Percentiles rank a stretch among this genome's conserved stretches.
phyloP scores from a whole-genome alignment of 805 yeast genomes.

The Myxozyma neglecta region DNA sequence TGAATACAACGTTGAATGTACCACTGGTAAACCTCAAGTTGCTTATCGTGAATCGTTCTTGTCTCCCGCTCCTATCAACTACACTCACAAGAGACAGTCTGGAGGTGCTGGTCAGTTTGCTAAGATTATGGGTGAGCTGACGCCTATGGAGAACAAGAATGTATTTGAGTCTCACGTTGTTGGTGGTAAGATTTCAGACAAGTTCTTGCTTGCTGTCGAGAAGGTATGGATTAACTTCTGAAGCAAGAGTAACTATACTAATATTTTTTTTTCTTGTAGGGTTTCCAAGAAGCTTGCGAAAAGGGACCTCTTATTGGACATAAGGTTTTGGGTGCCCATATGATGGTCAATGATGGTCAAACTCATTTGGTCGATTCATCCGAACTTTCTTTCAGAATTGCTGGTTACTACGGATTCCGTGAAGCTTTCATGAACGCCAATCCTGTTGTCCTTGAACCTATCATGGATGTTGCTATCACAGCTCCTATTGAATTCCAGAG shows the following conservation, averaged over 20 bases:
- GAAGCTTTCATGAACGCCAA: constrained; percentile 81
- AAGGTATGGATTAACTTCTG: constrained; percentile 7
- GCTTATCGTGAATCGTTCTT: constrained; percentile 94
- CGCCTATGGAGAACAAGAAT: constrained; percentile 55
- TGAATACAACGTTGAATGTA: constrained; percentile 93
- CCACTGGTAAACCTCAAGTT: constrained; percentile 96
- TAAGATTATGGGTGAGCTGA: constrained; percentile 80
- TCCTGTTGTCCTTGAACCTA: constrained; percentile 92
- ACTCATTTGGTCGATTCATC: constrained; percentile 96
- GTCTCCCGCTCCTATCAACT: constrained; percentile 73
- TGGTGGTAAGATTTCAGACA: constrained; percentile 96
- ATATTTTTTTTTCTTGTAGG: constrained; percentile 49
- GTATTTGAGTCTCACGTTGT: constrained; percentile 82
- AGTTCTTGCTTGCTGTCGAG: constrained; percentile 88
- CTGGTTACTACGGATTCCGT: constrained; percentile 87
- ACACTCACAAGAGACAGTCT: constrained; percentile 94
- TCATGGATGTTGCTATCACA: constrained; percentile 88
- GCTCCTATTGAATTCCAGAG: constrained; percentile 98
- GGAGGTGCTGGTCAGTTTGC: constrained; percentile 99
- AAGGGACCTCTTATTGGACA: constrained; percentile 98
- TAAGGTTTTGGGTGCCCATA: constrained; percentile 84
- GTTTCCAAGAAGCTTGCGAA: constrained; percentile 90
- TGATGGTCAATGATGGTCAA: constrained; percentile 96
- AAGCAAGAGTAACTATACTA: not conserved
- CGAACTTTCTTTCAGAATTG: constrained; percentile 91